phyloP scores from a whole-genome alignment of 352 stramenopile species.

The Phytophthora pisi region DNA sequence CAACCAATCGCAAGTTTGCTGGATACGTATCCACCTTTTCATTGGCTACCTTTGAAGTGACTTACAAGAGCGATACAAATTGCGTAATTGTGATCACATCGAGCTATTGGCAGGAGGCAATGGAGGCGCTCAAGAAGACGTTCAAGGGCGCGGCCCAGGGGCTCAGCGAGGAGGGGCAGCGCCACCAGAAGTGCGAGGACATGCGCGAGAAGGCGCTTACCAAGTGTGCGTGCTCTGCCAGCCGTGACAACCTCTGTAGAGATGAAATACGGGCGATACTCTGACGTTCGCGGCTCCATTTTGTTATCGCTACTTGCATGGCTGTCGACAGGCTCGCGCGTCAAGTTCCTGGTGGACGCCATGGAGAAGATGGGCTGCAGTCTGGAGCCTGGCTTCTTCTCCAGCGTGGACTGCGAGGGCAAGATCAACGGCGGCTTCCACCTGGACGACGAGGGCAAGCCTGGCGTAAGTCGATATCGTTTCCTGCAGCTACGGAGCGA shows the following conservation, averaged over 20 bases:
- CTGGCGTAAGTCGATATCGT: slow-evolving; percentile 45
- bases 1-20: slow-evolving; percentile 13
- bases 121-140: slow-evolving; percentile 75
- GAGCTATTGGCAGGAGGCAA: slow-evolving; percentile 24
- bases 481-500: background rate
- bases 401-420: slow-evolving; percentile 81
- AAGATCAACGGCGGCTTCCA: slow-evolving; percentile 89
- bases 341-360: slow-evolving; percentile 81
- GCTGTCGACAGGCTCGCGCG: slow-evolving; percentile 57
- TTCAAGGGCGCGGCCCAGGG: slow-evolving; percentile 50
- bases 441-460: slow-evolving; percentile 74
- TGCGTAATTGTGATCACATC: background rate
- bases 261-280: background rate
- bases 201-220: slow-evolving; percentile 72
- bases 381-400: slow-evolving; percentile 75
- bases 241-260: background rate
- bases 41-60: background rate
- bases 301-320: background rate
- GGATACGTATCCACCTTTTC: background rate
- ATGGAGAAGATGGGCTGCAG: slow-evolving; percentile 91
- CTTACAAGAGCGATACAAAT: background rate
- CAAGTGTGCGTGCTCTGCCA: slow-evolving; percentile 59
- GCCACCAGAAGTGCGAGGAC: slow-evolving; percentile 60
- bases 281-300: background rate
- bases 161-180: slow-evolving; percentile 44